phyloP scores from a whole-genome alignment of 179 eudicot species.

The Sideroxylon spinosum region DNA sequence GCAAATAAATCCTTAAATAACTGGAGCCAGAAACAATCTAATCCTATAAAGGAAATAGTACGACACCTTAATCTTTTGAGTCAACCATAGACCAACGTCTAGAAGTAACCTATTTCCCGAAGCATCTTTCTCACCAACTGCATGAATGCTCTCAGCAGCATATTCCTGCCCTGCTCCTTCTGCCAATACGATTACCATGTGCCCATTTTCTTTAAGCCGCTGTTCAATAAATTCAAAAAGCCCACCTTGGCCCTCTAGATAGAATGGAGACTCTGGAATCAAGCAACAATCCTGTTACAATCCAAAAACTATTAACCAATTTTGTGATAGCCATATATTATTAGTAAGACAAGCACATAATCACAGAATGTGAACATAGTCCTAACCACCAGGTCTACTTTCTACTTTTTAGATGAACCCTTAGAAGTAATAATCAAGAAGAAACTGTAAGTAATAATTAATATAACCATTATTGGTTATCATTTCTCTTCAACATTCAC shows the following conservation, averaged over 20 bases:
- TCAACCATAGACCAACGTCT: constrained; percentile 79
- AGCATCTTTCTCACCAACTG: constrained; percentile 57
- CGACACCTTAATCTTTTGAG: constrained; percentile 69
- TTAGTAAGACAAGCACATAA: not conserved
- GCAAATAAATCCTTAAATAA: not conserved
- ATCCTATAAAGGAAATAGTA: not conserved
- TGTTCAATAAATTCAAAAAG: constrained; percentile 73
- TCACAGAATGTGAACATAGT: not conserved
- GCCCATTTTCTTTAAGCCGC: constrained; percentile 78
- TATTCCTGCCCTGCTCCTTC: constrained; percentile 92
- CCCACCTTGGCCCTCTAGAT: constrained; percentile 84
- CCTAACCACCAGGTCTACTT: not conserved
- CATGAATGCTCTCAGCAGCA: constrained; percentile 50
- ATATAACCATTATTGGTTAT: not conserved
- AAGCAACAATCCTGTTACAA: constrained; percentile 86
- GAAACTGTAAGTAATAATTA: not conserved
- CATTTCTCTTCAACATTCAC: not conserved
- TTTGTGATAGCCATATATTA: constrained; percentile 19
- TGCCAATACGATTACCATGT: constrained; percentile 79
- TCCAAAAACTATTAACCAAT: constrained; percentile 22
- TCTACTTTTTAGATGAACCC: constrained; percentile 2
- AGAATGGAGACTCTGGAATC: constrained; percentile 91
- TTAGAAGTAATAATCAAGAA: not conserved
- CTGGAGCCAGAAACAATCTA: not conserved
- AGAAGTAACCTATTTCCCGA: constrained; percentile 79